Conservation (phyloP, 257 asterid genomes). For the Striga asiatica region DNA sequence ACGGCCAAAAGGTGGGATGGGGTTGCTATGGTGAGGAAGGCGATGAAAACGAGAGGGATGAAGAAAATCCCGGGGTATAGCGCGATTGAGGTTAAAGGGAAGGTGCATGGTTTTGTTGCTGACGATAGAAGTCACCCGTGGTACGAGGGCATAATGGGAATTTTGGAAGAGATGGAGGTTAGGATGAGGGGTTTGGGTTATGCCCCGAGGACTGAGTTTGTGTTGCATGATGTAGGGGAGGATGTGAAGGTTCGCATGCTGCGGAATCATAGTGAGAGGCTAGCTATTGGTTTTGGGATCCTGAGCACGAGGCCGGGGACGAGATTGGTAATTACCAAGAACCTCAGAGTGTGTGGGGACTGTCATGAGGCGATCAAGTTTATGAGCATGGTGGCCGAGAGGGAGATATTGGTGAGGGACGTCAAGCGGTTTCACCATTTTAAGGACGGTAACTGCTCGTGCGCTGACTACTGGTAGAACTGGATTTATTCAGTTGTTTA, state of each 20-base stretch:
- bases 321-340: constrained; percentile 44
- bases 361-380: constrained; percentile 38
- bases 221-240: constrained; percentile 46
- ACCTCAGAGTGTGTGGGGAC: constrained; percentile 55
- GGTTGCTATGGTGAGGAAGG: constrained; percentile 49
- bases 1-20: constrained; percentile 63
- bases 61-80: constrained; percentile 64
- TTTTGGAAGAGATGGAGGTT: constrained; percentile 37
- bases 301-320: constrained; percentile 39
- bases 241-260: constrained; percentile 42
- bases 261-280: constrained; percentile 54
- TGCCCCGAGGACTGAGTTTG: constrained; percentile 34
- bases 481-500: not conserved
- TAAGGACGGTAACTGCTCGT: constrained; percentile 47
- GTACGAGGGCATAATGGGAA: constrained; percentile 25
- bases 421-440: constrained; percentile 46
- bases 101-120: constrained; percentile 46
- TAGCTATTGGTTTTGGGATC: constrained; percentile 52
- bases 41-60: constrained; percentile 47
- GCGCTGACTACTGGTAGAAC: constrained; percentile 47
- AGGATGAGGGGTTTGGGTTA: constrained; percentile 52
- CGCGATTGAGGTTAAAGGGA: constrained; percentile 45
- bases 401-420: constrained; percentile 24
- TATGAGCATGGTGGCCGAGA: constrained; percentile 7
- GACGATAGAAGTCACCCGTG: constrained; percentile 55